Percentiles rank a stretch among this genome's conserved stretches.
Evolutionary conservation across 495 filamentous ascomycete genomes (phyloP).

Genomic region (Tuber melanosporum): DNA sequence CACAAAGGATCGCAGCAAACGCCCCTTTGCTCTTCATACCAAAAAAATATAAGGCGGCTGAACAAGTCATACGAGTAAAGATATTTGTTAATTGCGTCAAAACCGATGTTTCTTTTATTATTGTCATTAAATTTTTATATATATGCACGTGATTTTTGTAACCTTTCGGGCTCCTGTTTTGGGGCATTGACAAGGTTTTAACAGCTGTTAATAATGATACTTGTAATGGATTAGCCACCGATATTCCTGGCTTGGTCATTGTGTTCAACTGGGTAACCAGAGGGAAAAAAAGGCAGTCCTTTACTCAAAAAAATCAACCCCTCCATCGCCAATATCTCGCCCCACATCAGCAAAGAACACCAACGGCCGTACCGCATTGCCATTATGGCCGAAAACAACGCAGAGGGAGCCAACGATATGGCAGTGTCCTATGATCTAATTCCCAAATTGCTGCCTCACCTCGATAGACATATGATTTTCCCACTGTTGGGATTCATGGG

Average conservation of each 20-base stretch:
- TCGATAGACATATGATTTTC: slow-evolving; percentile 94
- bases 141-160: background rate
- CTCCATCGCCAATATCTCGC: slow-evolving; percentile 11
- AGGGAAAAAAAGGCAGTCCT: slow-evolving; percentile 35
- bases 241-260: background rate
- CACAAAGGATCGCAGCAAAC: too few species aligned
- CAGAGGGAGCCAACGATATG: slow-evolving; percentile 53
- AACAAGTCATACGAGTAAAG: too few species aligned
- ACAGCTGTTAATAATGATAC: background rate
- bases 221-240: background rate
- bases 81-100: too few species aligned
- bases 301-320: slow-evolving; percentile 28
- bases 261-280: background rate
- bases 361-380: slow-evolving; percentile 46
- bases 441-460: slow-evolving; percentile 79
- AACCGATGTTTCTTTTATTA: too few species aligned
- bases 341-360: slow-evolving; percentile 29
- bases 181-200: background rate
- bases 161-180: background rate
- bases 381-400: slow-evolving; percentile 59
- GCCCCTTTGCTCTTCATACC: too few species aligned
- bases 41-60: too few species aligned
- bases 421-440: slow-evolving; percentile 66
- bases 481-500: slow-evolving; percentile 79
- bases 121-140: background rate